These are phyloP conservation scores for Bryum argenteum DNA, from an alignment of 225 moss, liverwort and hornwort genomes.

Conservation along the genomic window DNA sequence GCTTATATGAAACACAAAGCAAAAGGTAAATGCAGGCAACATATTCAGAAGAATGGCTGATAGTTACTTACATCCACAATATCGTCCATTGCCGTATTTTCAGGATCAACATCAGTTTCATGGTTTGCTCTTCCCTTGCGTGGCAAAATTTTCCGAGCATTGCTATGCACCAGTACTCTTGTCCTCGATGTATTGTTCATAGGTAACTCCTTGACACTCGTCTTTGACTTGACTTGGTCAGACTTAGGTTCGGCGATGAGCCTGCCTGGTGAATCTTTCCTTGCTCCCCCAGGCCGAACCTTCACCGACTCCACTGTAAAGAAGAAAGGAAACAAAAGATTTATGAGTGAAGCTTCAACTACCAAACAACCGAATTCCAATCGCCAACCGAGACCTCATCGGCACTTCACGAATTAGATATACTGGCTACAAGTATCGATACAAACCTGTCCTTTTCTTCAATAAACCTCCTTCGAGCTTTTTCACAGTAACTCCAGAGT, in stretches of 20 bases:
- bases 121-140: conserved; percentile 30
- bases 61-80: conserved; percentile 50
- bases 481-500: conserved; percentile 37
- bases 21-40: neutral
- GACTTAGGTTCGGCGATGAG: conserved; percentile 31
- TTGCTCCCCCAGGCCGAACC: conserved; percentile 24
- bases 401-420: neutral
- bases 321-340: conserved; percentile 13
- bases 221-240: conserved; percentile 29
- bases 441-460: conserved; percentile 47
- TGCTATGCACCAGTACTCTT: conserved; percentile 25
- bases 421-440: conserved; percentile 3
- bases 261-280: conserved; percentile 30
- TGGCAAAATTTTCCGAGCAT: conserved; percentile 33
- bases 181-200: conserved; percentile 31
- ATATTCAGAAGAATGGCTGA: neutral
- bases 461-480: conserved; percentile 31
- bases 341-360: conserved; percentile 5
- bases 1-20: conserved; percentile 1
- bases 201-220: conserved; percentile 18
- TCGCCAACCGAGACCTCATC: neutral
- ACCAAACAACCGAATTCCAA: neutral
- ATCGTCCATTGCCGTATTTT: conserved; percentile 34
- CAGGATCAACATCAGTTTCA: conserved; percentile 39
- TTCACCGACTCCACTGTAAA: conserved; percentile 36